Evolutionary conservation across 176 grass and related monocot genomes (phyloP).

Genomic region (Cenchrus purpureus): DNA sequence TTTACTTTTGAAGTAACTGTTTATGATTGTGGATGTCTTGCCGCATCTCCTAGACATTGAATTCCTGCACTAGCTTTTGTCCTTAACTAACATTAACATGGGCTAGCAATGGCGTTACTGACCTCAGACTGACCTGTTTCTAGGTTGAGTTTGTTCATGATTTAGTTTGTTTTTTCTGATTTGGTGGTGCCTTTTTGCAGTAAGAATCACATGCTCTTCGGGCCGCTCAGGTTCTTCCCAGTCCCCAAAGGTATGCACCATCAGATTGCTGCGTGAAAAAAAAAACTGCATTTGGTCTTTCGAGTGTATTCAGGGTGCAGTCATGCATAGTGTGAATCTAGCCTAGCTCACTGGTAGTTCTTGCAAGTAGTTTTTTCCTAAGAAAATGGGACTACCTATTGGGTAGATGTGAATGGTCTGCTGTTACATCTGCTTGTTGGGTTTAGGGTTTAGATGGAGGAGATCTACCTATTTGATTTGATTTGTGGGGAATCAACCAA

Average conservation of each 20-base stretch:
- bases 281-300: not conserved
- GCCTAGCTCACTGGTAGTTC: not conserved
- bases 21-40: not conserved
- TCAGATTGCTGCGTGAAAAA: not conserved
- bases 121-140: not conserved
- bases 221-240: conserved; percentile 26
- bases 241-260: conserved; percentile 39
- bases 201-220: conserved; percentile 22
- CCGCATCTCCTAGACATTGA: not conserved
- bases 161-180: not conserved
- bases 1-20: conserved; percentile 6
- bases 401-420: not conserved
- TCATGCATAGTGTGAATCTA: not conserved
- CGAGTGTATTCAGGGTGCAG: not conserved
- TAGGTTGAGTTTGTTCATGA: not conserved
- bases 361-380: conserved; percentile 9
- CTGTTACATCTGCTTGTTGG: not conserved
- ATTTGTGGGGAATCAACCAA: no score
- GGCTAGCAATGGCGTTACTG: not conserved
- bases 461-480: no score
- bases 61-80: not conserved
- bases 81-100: conserved; percentile 13
- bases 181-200: conserved; percentile 1
- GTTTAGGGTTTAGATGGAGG: no score
- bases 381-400: conserved; percentile 5